Evolutionary conservation across 768 basidiomycete genomes (phyloP).

Genomic region (Mycena floridula): DNA sequence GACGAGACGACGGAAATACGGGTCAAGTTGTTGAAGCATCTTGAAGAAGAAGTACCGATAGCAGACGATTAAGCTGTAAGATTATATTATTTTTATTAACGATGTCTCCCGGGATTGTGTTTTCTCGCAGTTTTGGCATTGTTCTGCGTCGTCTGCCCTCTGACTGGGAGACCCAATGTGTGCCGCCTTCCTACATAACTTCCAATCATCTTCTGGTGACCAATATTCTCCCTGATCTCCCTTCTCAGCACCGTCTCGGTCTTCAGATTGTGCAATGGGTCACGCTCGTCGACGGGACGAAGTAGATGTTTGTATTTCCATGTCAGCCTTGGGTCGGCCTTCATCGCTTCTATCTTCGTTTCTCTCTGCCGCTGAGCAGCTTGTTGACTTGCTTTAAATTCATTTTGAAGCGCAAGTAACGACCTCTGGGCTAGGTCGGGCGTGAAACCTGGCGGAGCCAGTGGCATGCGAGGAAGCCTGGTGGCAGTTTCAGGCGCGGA

Average conservation of each 20-base stretch:
- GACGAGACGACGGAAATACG: conserved; percentile 93
- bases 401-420: conserved; percentile 31
- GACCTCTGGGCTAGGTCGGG: conserved; percentile 40
- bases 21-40: conserved; percentile 82
- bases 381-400: conserved; percentile 26
- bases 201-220: conserved; percentile 89
- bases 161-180: conserved; percentile 88
- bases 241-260: conserved; percentile 85
- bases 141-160: conserved; percentile 88
- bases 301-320: conserved; percentile 1
- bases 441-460: conserved; percentile 49
- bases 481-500: conserved; percentile 80
- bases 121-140: conserved; percentile 89
- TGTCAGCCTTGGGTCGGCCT: conserved; percentile 6
- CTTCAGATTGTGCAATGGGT: conserved; percentile 68
- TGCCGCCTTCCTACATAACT: conserved; percentile 91
- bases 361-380: conserved; percentile 18
- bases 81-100: not conserved
- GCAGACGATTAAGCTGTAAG: conserved; percentile 68
- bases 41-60: conserved; percentile 94
- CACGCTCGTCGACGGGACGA: conserved; percentile 23
- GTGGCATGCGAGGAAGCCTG: conserved; percentile 57
- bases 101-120: conserved; percentile 58
- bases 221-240: conserved; percentile 85
- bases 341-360: conserved; percentile 18